A percentile compares a stretch with the other conserved stretches of the same genome.
Conservation (phyloP, 176 grass and related monocot genomes). For the Aechmea fasciata region DNA sequence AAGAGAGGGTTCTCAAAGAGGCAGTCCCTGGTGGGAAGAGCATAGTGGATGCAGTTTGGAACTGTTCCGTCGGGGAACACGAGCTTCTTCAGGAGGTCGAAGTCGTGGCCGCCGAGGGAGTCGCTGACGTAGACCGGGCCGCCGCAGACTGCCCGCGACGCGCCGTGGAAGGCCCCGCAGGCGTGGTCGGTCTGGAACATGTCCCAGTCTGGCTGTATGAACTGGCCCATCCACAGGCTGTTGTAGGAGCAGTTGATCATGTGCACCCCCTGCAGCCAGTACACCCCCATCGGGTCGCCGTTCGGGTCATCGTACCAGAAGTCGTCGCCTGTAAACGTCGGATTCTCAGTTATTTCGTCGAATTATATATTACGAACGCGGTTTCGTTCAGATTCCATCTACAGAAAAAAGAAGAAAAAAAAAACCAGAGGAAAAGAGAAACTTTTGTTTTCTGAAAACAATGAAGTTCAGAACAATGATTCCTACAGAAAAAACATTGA, state of each 20-base stretch:
- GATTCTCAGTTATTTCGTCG: not conserved
- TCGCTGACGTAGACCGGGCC: slow-evolving; percentile 18
- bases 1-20: slow-evolving; percentile 19
- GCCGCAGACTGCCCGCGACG: slow-evolving; percentile 5
- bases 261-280: slow-evolving; percentile 19
- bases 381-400: too few relatives aligned
- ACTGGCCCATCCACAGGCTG: slow-evolving; percentile 23
- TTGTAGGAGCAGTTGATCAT: slow-evolving; percentile 22
- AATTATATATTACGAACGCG: too few relatives aligned
- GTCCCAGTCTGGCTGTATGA: slow-evolving; percentile 26
- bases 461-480: too few relatives aligned
- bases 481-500: too few relatives aligned
- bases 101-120: not conserved
- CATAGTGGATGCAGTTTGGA: slow-evolving; percentile 12
- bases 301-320: slow-evolving; percentile 24
- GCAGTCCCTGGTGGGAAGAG: slow-evolving; percentile 20
- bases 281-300: slow-evolving; percentile 19
- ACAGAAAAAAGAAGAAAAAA: too few relatives aligned
- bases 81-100: slow-evolving; percentile 15
- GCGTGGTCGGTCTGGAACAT: slow-evolving; percentile 11
- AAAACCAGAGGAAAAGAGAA: too few relatives aligned
- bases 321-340: slow-evolving; percentile 9
- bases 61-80: slow-evolving; percentile 18
- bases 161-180: not conserved
- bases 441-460: too few relatives aligned